These are phyloP conservation scores for Tolypocladium endophyticum DNA, from an alignment of 2,329 filamentous ascomycete species.

Conservation along the genomic window DNA sequence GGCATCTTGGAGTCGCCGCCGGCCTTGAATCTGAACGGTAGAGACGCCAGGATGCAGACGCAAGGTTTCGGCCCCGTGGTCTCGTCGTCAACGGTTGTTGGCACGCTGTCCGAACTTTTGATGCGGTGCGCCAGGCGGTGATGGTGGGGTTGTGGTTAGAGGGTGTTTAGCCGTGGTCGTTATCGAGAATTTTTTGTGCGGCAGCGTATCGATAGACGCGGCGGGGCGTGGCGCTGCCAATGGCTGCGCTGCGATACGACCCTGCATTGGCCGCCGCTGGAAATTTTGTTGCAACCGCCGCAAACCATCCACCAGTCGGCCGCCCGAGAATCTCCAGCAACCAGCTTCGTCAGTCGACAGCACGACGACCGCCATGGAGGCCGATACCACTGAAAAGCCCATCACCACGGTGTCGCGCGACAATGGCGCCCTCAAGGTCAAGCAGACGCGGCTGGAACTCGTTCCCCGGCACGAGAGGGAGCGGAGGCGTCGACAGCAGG, in stretches of 20 bases:
- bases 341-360: conserved; percentile 5
- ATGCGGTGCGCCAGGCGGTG: conserved; percentile 5
- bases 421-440: conserved; percentile 43
- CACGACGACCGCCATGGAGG: conserved; percentile 22
- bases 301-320: conserved; percentile 2
- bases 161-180: not conserved
- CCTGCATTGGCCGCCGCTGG: conserved; percentile 12
- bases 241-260: conserved; percentile 15
- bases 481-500: conserved; percentile 40
- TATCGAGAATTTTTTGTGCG: conserved; percentile 28
- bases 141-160: conserved; percentile 23
- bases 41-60: conserved; percentile 48
- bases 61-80: not conserved
- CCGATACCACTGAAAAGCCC: conserved; percentile 22
- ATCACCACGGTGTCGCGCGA: conserved; percentile 24
- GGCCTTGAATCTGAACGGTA: conserved; percentile 84
- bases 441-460: conserved; percentile 40
- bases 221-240: conserved; percentile 10
- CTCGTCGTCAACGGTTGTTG: not conserved
- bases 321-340: not conserved
- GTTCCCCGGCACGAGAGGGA: conserved; percentile 39
- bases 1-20: conserved; percentile 67
- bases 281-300: conserved; percentile 21
- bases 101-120: not conserved
- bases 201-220: conserved; percentile 23